A percentile compares a stretch with the other conserved stretches of the same genome.
These are phyloP conservation scores for Rhodotorula sp. DNA, from an alignment of 1,284 basidiomycete species.

Conservation along the genomic window DNA sequence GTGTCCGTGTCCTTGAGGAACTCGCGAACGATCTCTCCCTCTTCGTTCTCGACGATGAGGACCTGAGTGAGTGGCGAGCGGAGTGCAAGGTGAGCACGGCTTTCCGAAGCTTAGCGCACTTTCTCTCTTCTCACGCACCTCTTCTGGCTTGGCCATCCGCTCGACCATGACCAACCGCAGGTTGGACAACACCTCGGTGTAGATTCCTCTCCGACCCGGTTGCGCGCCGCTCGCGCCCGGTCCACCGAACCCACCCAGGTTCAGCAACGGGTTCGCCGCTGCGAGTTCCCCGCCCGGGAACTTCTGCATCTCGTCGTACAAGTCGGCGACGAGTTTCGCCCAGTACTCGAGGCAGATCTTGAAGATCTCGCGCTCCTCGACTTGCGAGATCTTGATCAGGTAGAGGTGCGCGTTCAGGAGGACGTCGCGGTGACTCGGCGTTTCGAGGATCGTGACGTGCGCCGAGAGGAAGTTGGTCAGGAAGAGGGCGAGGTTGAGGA, in stretches of 20 bases:
- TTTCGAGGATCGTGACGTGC: conserved; percentile 90
- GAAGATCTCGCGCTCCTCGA: conserved; percentile 98
- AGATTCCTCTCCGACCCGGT: conserved; percentile 86
- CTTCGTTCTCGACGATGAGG: conserved; percentile 97
- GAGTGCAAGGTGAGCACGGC: not conserved
- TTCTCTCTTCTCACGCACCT: conserved; percentile 59
- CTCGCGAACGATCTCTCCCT: conserved; percentile 98
- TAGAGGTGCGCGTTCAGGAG: conserved; percentile 96
- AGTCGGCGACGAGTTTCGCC: conserved; percentile 94
- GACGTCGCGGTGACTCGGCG: conserved; percentile 85
- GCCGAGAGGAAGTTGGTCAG: conserved; percentile 88
- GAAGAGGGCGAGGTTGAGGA: conserved; percentile 95
- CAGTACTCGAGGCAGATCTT: conserved; percentile 99
- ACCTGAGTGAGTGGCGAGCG: conserved; percentile 59
- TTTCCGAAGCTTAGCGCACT: not conserved
- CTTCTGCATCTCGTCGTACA: conserved; percentile 97
- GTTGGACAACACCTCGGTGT: conserved; percentile 91
- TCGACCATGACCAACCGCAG: conserved; percentile 95
- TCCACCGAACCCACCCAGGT: conserved; percentile 63
- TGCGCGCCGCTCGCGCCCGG: conserved; percentile 52
- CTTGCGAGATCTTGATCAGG: conserved; percentile 97
- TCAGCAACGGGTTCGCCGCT: conserved; percentile 70
- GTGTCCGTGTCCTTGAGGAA: conserved; percentile 99
- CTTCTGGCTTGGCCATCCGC: conserved; percentile 99
- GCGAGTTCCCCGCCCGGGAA: conserved; percentile 57